Base-by-base conservation (phyloP, 2,329 filamentous ascomycete species). In the Bipolaris bicolor region DNA sequence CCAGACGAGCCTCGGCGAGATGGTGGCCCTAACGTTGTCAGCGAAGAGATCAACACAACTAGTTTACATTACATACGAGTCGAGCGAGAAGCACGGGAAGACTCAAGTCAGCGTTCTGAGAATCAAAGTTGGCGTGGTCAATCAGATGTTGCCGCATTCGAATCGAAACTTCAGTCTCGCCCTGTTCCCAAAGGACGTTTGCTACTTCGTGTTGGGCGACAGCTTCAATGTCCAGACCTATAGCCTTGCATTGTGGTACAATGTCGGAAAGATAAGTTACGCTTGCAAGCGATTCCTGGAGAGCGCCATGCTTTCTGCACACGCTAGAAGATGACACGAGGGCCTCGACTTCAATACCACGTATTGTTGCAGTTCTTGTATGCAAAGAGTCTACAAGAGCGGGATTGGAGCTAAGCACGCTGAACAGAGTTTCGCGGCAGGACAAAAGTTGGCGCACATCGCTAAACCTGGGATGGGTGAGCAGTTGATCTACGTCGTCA, bases 151-250 rank as follows among this genome's bases (percentile, higher is more conserved):
- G 90, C 18, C 98, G 85, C 84, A 98, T 93, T 36, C 88, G 85
- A 58, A 99, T 97, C 0, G 95, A 97, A 0, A 91, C 87, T 18
- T 89, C 86, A 80, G 91, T 91, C 75, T 99, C 94, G 11, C 92
- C 92, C 72, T 97, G 90, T 61, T 96, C 92, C 94, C 95, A 99
- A 1, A 99, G 80, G 6, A 96, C 92, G 68, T 90, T 92, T 10
- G 96, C 93, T 7, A 91, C 86, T 74, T 98, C 95, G 52, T 94
- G 85, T 62, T 88, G 87, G 37, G 92, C 86, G 11, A 88, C 88
- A 11, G 88, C 90, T 69, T 92, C 89, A 43, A 97, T 86, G 55
- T 88, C 85, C 2, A 98, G 78, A 0, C 90, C 91, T n/a, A 91
- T 76, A 0, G 85, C 81, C 58, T 84, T 83, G 71, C 90, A 95